Percentiles rank a stretch among this genome's conserved stretches.
These are phyloP conservation scores for Xylaria multiplex DNA, from an alignment of 2,329 filamentous ascomycete species.

Conservation along the genomic window DNA sequence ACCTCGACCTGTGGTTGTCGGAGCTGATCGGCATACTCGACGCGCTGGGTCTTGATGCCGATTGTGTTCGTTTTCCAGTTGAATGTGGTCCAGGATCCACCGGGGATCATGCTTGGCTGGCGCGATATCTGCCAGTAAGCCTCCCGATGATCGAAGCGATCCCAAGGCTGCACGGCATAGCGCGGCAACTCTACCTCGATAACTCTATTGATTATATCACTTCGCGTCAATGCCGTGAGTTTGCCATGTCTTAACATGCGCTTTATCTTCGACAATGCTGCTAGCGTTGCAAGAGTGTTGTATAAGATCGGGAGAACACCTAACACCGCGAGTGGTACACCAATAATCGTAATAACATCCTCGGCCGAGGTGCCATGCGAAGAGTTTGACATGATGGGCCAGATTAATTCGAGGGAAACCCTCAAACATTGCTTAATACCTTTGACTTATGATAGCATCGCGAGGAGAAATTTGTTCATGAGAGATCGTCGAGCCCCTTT, in stretches of 20 bases:
- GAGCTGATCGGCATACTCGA: constrained; percentile 69
- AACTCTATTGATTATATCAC: constrained; percentile 71
- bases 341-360: constrained; percentile 66
- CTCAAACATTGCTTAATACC: neutral
- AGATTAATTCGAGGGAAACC: neutral
- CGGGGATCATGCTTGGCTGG: constrained; percentile 64
- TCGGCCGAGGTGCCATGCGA: constrained; percentile 43
- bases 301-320: constrained; percentile 73
- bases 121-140: constrained; percentile 68
- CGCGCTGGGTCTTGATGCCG: constrained; percentile 68
- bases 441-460: constrained; percentile 10
- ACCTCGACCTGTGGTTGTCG: constrained; percentile 64
- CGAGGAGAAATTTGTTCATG: constrained; percentile 14
- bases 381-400: constrained; percentile 27
- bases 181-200: constrained; percentile 74
- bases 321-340: constrained; percentile 67
- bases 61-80: constrained; percentile 73
- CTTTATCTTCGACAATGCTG: constrained; percentile 69
- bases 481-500: constrained; percentile 20
- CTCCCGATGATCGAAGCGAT: constrained; percentile 61
- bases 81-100: constrained; percentile 72
- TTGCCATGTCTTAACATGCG: constrained; percentile 66
- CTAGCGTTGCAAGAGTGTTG: constrained; percentile 69
- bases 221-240: constrained; percentile 69
- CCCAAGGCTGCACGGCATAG: constrained; percentile 70